Conservation (phyloP, 1,284 basidiomycete species). For the Leccinum proximum region DNA sequence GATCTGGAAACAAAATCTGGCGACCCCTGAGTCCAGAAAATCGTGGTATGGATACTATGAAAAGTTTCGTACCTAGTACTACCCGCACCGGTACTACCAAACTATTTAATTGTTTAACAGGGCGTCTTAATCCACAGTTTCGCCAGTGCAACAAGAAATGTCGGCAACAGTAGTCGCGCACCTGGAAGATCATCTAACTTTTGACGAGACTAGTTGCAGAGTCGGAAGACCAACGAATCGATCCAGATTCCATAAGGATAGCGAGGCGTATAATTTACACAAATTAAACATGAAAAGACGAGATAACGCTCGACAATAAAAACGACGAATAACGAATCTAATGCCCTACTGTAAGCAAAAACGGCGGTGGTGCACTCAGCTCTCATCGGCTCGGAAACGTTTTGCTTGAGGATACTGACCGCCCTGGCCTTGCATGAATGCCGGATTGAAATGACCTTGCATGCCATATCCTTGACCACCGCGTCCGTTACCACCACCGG, state of each 20-base stretch:
- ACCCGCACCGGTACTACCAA: no score
- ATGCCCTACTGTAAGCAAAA: neutral
- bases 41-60: no score
- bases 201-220: neutral
- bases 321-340: slow-evolving; percentile 7
- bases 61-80: no score
- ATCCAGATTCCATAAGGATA: neutral
- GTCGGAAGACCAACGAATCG: neutral
- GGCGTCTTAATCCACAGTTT: slow-evolving; percentile 82
- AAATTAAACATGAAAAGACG: slow-evolving; percentile 16
- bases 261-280: slow-evolving; percentile 12
- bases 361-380: slow-evolving; percentile 17
- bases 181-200: no score
- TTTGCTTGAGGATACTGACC: slow-evolving; percentile 46
- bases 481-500: slow-evolving; percentile 27
- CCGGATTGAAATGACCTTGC: slow-evolving; percentile 69
- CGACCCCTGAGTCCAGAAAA: no score
- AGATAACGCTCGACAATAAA: slow-evolving; percentile 5
- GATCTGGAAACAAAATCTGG: no score
- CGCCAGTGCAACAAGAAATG: slow-evolving; percentile 61
- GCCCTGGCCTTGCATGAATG: slow-evolving; percentile 55
- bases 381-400: slow-evolving; percentile 46
- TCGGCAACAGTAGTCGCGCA: slow-evolving; percentile 2
- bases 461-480: slow-evolving; percentile 48
- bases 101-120: no score